Percentiles rank a stretch among this genome's conserved stretches.
These are phyloP conservation scores for Heritiera littoralis DNA, from an alignment of 345 rosid genomes.

Conservation along the genomic window DNA sequence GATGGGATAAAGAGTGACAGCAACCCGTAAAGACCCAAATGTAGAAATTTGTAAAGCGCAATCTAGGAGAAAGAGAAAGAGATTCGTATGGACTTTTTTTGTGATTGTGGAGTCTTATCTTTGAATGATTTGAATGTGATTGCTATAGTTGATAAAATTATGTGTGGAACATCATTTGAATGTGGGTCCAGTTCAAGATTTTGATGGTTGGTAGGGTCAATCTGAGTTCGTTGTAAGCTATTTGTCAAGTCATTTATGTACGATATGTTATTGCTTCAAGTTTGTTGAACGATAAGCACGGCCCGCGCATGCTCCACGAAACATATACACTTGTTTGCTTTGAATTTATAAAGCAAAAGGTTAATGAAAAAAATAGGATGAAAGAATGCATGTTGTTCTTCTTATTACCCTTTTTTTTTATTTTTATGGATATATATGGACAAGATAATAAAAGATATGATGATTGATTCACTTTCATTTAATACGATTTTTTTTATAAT, in stretches of 20 bases:
- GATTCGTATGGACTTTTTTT: background rate
- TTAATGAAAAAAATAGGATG: background rate
- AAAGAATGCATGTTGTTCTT: background rate
- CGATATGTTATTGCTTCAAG: background rate
- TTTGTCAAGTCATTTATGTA: background rate
- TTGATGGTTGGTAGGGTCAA: slow-evolving; percentile 1
- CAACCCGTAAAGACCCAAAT: background rate
- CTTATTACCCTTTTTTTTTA: background rate
- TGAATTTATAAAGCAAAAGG: background rate
- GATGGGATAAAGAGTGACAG: background rate
- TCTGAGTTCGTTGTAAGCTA: background rate
- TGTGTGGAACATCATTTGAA: background rate
- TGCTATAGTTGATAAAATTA: background rate
- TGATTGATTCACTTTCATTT: background rate
- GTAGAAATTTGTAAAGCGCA: background rate
- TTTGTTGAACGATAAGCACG: background rate
- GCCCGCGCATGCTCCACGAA: background rate
- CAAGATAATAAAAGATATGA: background rate
- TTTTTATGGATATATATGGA: background rate
- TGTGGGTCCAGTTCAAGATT: slow-evolving; percentile 6
- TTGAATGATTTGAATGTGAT: background rate
- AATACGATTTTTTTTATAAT: background rate
- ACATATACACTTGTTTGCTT: background rate
- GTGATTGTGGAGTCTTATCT: background rate
- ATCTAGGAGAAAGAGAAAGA: background rate